phyloP scores from a whole-genome alignment of 2,329 filamentous ascomycete genomes.

The Alternaria ventricosa region DNA sequence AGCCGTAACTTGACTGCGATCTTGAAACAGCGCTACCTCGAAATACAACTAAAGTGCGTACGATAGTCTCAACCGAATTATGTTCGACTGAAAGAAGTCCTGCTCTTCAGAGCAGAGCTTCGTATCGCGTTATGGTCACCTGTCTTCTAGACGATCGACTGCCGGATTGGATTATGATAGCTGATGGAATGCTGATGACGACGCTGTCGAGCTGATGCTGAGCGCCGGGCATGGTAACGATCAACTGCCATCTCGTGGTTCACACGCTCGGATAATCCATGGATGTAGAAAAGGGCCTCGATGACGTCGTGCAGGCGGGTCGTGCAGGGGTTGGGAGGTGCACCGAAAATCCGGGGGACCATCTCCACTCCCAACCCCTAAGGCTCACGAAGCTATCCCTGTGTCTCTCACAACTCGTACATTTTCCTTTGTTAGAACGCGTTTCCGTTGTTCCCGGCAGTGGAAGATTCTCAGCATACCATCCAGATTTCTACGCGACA shows the following conservation, averaged over 20 bases:
- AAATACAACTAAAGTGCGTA: neutral
- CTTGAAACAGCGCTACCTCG: neutral
- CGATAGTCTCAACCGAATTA: neutral
- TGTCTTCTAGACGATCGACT: neutral
- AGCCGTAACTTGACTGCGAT: neutral
- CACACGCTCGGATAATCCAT: neutral
- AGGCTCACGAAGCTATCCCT: neutral
- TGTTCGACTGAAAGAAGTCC: rapidly evolving
- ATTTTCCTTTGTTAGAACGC: neutral
- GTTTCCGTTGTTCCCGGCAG: neutral
- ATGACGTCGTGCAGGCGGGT: slow-evolving; percentile 6
- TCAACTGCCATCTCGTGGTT: neutral
- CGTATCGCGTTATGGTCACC: neutral
- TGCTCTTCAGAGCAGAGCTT: neutral
- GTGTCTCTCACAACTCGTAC: neutral
- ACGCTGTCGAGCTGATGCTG: neutral
- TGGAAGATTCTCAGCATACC: neutral
- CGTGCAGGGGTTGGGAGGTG: neutral
- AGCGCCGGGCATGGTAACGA: neutral
- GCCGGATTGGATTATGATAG: neutral
- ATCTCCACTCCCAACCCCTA: slow-evolving; percentile 12
- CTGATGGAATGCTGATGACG: neutral
- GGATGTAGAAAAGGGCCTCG: slow-evolving; percentile 2
- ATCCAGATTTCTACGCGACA: neutral
- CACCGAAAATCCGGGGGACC: slow-evolving; percentile 11